Percentiles rank a stretch among this genome's conserved stretches.
Conservation (phyloP, 2,329 filamentous ascomycete genomes). For the Alternaria arborescens region DNA sequence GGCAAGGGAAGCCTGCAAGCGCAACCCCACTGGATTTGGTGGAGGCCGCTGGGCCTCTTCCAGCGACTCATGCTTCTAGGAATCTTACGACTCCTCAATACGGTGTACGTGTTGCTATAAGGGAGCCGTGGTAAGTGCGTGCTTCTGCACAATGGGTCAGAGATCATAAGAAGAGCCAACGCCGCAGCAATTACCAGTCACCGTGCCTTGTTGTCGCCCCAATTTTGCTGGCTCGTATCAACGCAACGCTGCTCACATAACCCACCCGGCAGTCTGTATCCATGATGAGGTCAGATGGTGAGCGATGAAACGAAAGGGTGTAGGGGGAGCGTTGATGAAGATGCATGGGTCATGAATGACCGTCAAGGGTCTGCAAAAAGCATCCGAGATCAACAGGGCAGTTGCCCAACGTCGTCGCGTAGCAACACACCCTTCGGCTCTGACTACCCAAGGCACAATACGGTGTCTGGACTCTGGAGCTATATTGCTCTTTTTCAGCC, state of each 20-base stretch:
- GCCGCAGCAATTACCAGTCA: background rate
- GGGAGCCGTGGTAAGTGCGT: background rate
- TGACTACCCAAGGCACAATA: background rate
- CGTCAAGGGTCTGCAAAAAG: constrained; percentile 6
- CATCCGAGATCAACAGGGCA: constrained; percentile 7
- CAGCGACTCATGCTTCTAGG: background rate
- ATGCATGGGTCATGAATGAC: background rate
- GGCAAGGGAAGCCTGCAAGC: constrained; percentile 13
- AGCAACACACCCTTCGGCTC: background rate
- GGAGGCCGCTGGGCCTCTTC: background rate
- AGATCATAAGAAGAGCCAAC: background rate
- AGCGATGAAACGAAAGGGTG: constrained; percentile 6
- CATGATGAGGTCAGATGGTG: background rate
- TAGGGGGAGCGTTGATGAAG: background rate
- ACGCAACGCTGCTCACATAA: constrained; percentile 4
- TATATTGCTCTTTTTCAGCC: constrained; percentile 4
- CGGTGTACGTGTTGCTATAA: background rate
- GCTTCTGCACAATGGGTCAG: background rate
- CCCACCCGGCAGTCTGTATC: background rate
- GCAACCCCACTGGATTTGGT: constrained; percentile 10
- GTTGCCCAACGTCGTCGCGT: constrained; percentile 9
- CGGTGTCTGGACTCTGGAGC: background rate
- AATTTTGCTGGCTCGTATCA: background rate
- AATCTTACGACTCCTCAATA: background rate
- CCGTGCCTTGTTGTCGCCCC: background rate